Evolutionary conservation across 2,329 filamentous ascomycete genomes (phyloP), one percentile per base, ranked within the genome.

Genomic region (Claviceps africana): DNA sequence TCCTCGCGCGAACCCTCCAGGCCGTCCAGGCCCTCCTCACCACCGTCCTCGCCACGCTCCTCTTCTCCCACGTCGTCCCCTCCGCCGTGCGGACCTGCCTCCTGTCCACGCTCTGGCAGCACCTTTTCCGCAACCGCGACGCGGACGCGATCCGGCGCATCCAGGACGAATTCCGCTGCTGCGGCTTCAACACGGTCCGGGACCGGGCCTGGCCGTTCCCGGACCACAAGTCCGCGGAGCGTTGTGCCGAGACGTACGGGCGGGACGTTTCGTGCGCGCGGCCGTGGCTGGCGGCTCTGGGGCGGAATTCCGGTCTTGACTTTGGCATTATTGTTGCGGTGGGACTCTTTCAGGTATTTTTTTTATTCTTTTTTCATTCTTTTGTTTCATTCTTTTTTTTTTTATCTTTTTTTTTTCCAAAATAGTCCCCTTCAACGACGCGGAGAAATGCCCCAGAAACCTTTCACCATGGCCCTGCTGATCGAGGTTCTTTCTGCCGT

Each of bases 121-220:
- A 46, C 1, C 52, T 60, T 3, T 61, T 58, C 42, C 55, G 55
- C 35, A 52, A 55, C 1, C 78, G 80, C 56, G 67, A 83, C 54
- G 69, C 54, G 1, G 59, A 56, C 2, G 64, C 70, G 2, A 73
- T 86, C 51, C 69, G 70, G 47, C 64, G 65, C 2, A 82, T 86
- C 51, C 82, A 86, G 57, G 78, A 85, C 59, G 62, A 72, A 0
- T 72, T 84, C 35, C 60, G 73, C 13, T 86, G 82, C 66, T 86
- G 82, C 58, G 83, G 83, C 1, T 71, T 83, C 46, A 70, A 69
- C 49, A 74, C 68, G 7, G 60, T 75, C 28, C 63, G 59, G 30
- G 80, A 86, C 58, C 77, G 75, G 61, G 72, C 75, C 0, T 84
- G 73, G 72, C 82, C 82, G 0, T 83, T 57, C 50, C 53, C 56